Conservation (phyloP, 75 land plant genomes). For the Selaginella moellendorffii region DNA sequence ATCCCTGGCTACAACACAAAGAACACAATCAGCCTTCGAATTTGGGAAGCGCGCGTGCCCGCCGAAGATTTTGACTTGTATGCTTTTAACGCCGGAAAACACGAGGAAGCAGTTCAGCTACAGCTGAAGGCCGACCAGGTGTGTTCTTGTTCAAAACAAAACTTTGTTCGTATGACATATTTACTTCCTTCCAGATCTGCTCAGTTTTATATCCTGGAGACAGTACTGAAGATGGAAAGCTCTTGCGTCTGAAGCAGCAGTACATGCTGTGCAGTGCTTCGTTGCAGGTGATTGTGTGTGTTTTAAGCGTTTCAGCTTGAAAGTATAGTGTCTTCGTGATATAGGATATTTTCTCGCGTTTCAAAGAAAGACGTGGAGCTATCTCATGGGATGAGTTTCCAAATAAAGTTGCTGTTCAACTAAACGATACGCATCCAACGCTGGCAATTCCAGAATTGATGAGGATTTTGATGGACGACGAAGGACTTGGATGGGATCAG, state of each 20-base stretch:
- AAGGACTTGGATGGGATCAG: constrained; percentile 85
- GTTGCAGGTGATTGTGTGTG: constrained; percentile 46
- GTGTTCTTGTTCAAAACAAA: background rate
- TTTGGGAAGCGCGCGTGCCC: constrained; percentile 53
- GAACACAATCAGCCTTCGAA: constrained; percentile 47
- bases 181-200: constrained; percentile 44
- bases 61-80: constrained; percentile 58
- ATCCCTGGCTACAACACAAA: constrained; percentile 92
- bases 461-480: constrained; percentile 81
- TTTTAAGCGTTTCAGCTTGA: background rate
- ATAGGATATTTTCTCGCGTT: constrained; percentile 77
- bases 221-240: constrained; percentile 71
- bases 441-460: constrained; percentile 89
- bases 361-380: constrained; percentile 54
- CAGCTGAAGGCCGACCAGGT: constrained; percentile 85
- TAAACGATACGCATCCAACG: constrained; percentile 98
- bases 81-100: constrained; percentile 72
- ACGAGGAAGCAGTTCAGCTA: constrained; percentile 60
- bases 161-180: background rate
- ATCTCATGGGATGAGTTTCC: constrained; percentile 59
- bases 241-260: constrained; percentile 82
- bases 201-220: constrained; percentile 91
- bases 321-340: background rate
- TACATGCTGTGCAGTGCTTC: constrained; percentile 90
- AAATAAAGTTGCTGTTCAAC: constrained; percentile 80